These are phyloP conservation scores for Stephanodiscus minutulus DNA, from an alignment of 108 stramenopile genomes.

Conservation along the genomic window DNA sequence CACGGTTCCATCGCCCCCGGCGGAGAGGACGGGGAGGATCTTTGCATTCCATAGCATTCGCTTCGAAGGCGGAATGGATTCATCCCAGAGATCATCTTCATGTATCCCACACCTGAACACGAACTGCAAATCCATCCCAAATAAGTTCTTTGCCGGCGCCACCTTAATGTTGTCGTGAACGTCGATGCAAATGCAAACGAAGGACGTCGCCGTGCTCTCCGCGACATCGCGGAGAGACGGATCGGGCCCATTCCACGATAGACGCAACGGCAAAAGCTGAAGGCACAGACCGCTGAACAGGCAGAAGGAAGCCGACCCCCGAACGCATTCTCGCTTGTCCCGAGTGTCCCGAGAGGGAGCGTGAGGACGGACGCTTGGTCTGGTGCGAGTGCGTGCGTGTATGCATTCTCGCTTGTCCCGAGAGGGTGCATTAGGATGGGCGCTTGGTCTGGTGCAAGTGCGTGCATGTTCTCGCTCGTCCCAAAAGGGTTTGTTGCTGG, in stretches of 20 bases:
- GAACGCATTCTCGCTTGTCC: slow-evolving; percentile 42
- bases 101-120: slow-evolving; percentile 49
- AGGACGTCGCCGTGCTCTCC: slow-evolving; percentile 8
- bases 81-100: slow-evolving; percentile 57
- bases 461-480: slow-evolving; percentile 41
- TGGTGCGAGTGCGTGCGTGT: no score
- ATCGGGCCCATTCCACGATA: neutral
- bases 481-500: no score
- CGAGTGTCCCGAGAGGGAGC: no score
- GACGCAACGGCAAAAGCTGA: slow-evolving; percentile 54
- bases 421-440: no score
- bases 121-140: slow-evolving; percentile 51
- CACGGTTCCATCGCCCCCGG: neutral
- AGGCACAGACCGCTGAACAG: slow-evolving; percentile 56
- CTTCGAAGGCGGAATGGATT: slow-evolving; percentile 15
- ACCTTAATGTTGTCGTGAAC: slow-evolving; percentile 66
- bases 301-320: slow-evolving; percentile 18
- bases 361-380: no score
- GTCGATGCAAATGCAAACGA: slow-evolving; percentile 66
- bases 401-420: no score
- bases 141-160: slow-evolving; percentile 33
- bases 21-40: slow-evolving; percentile 52
- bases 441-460: no score
- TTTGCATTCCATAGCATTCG: slow-evolving; percentile 72
- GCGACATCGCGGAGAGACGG: neutral